Base-by-base conservation (phyloP, 2,329 filamentous ascomycete species). In the Ascochyta pisi region DNA sequence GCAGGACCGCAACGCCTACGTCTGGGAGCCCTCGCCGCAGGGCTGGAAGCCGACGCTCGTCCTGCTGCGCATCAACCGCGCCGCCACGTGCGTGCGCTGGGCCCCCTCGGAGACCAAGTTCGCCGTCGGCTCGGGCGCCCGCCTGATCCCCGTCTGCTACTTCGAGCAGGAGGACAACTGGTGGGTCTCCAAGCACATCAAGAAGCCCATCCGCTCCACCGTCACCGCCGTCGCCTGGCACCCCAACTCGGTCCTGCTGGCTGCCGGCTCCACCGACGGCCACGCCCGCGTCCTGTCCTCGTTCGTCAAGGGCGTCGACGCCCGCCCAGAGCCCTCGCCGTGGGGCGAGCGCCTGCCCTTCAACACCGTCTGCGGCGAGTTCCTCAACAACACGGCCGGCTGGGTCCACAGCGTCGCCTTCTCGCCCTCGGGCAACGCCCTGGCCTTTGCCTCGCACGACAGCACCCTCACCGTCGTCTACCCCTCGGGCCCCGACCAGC, bases 111-210 rank as follows among this genome's bases (percentile, higher is more conserved):
- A 99, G 83, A 90, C 88, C 75, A 99, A 99, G 79, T 99, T 99
- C 76, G 95, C 95, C 50, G 95, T 98, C 24, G 95, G 95, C 58
- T 97, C 93, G 26, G 95, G 95, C 60, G 95, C 96, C 67, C 89
- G 95, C 62, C 90, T 96, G 63, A 96, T 99, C 70, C 92, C 95
- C 37, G 86, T 98, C 67, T 99, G 95, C 83, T 98, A 98, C 82
- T 99, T 99, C 69, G 95, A 99, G 74, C 91, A 96, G 76, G 95
- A 99, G 78, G 97, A 99, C 78, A 93, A 99, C 82, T 99, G 95
- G 95, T 99, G 95, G 95, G 94, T 99, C 38, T 97, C 93, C 34
- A 99, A 99, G 84, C 95, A 99, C 79, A 81, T 99, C 73, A 98
- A 98, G 86, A 99, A 98, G 85, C 95, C 95, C 19, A 96, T 99